phyloP scores from a whole-genome alignment of 345 rosid species.

The Linum tenue region DNA sequence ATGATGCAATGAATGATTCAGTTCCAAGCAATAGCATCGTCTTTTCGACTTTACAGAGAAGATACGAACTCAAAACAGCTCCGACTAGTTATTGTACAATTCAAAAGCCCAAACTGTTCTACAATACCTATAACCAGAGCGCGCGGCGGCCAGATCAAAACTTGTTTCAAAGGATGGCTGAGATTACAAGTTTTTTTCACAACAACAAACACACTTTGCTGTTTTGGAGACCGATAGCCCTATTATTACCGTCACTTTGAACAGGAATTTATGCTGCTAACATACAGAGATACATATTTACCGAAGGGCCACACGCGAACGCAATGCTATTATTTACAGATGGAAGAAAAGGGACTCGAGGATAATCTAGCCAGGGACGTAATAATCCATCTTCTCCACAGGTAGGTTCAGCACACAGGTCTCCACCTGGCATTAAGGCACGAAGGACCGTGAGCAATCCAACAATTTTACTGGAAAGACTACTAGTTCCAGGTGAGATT shows the following conservation, averaged over 20 bases:
- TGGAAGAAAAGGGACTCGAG: background rate
- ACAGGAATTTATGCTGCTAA: background rate
- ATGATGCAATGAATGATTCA: no score
- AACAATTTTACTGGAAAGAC: background rate
- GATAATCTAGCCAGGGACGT: constrained; percentile 46
- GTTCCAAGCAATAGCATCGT: no score
- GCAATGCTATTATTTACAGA: background rate
- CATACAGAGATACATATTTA: background rate
- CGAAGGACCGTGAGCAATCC: background rate
- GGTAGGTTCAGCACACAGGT: constrained; percentile 76
- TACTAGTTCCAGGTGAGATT: background rate
- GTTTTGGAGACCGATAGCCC: no score
- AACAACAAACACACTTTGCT: no score
- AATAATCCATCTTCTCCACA: constrained; percentile 92
- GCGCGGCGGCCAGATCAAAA: no score
- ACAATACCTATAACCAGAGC: no score
- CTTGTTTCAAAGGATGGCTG: no score
- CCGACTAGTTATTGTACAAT: no score
- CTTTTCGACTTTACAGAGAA: no score
- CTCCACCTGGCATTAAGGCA: constrained; percentile 41
- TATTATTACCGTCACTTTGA: background rate
- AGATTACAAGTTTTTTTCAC: no score
- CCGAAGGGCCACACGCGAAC: background rate
- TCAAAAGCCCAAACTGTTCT: no score
- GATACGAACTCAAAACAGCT: no score